Evolutionary conservation across 163 green algal species (phyloP).

Genomic region (Scenedesmus sp.): DNA sequence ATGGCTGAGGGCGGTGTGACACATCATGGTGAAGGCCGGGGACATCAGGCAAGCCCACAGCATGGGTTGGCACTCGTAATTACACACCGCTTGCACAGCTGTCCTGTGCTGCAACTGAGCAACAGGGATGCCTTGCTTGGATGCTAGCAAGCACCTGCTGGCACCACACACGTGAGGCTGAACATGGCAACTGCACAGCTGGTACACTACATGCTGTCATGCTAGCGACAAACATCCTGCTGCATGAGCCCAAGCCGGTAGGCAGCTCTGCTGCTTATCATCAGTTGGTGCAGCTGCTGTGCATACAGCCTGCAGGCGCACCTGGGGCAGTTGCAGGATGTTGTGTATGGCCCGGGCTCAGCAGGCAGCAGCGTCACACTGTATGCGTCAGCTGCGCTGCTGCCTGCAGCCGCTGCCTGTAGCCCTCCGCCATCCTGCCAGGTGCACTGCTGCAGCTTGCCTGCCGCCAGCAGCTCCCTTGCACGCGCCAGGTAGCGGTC

Average conservation of each 20-base stretch:
- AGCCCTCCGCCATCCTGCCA: neutral
- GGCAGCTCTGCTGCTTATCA: too few species aligned
- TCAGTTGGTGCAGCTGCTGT: too few species aligned
- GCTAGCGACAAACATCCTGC: too few species aligned
- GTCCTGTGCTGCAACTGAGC: neutral
- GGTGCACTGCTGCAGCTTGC: slow-evolving; percentile 12
- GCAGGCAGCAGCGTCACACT: neutral
- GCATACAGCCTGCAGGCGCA: neutral
- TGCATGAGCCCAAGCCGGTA: too few species aligned
- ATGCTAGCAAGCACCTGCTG: neutral
- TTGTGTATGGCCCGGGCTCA: neutral
- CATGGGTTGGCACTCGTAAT: too few species aligned
- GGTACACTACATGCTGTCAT: too few species aligned
- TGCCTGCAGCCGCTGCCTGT: neutral
- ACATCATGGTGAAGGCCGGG: too few species aligned
- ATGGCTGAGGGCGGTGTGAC: neutral
- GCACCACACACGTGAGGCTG: neutral
- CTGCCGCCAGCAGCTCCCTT: neutral
- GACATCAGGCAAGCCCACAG: too few species aligned
- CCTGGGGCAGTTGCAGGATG: neutral
- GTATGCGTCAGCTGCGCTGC: neutral
- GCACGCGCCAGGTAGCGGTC: slow-evolving; percentile 7
- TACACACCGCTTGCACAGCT: too few species aligned
- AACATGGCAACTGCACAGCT: too few species aligned
- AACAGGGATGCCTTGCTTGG: neutral